A percentile compares a stretch with the other conserved stretches of the same genome.
Evolutionary conservation across 2,329 filamentous ascomycete species (phyloP).

Genomic region (Scleromitrula shiraiana): DNA sequence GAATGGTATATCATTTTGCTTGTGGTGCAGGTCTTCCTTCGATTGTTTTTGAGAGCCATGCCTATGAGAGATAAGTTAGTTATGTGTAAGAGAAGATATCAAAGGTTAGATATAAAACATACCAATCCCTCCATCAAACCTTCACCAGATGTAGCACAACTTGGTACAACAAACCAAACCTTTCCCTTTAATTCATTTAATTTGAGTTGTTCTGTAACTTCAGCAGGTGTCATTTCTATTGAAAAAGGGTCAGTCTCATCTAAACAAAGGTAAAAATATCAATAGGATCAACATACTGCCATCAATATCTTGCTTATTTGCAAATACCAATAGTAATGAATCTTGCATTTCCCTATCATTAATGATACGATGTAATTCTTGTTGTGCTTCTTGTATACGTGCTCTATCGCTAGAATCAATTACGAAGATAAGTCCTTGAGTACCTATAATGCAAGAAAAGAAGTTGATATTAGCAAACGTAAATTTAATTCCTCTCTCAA

Average conservation of each 20-base stretch:
- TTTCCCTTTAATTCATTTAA: conserved; percentile 73
- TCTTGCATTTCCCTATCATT: conserved; percentile 98
- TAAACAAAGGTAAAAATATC: too few relatives aligned
- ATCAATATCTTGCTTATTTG: conserved; percentile 95
- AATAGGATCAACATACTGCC: conserved; percentile 49
- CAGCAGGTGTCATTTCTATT: conserved; percentile 67
- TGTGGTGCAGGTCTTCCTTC: conserved; percentile 43
- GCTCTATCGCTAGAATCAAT: conserved; percentile 90
- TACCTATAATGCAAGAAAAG: conserved; percentile 48
- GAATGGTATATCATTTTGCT: conserved; percentile 5
- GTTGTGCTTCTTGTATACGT: conserved; percentile 85
- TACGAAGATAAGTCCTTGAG: conserved; percentile 97
- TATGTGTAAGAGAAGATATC: neutral
- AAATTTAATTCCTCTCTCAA: too few relatives aligned
- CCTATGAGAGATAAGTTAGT: conserved; percentile 30
- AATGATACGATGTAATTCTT: conserved; percentile 94
- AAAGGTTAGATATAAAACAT: conserved; percentile 23
- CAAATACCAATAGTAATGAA: conserved; percentile 87
- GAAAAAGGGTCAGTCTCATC: neutral
- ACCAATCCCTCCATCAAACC: conserved; percentile 73
- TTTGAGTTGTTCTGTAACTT: conserved; percentile 71
- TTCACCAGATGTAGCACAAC: conserved; percentile 73
- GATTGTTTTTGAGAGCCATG: conserved; percentile 79
- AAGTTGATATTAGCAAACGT: conserved; percentile 9
- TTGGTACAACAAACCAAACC: conserved; percentile 78